These are phyloP conservation scores for Yamadazyma sp. DNA, from an alignment of 1,139 yeast genomes.

Conservation along the genomic window DNA sequence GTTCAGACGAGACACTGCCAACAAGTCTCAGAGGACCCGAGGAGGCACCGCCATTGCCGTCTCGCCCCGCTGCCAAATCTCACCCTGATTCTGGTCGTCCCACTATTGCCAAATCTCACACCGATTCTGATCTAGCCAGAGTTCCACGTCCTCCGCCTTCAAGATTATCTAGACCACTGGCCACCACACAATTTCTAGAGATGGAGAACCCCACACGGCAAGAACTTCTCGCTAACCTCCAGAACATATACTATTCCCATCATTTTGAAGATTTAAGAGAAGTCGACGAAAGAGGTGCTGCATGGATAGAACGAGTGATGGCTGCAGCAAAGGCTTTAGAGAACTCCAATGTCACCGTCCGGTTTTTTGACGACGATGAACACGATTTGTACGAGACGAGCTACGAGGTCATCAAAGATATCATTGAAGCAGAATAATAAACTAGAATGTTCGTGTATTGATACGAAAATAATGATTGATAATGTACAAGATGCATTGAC, in stretches of 20 bases:
- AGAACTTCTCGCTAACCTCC: constrained; percentile 20
- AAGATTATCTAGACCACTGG: constrained; percentile 15
- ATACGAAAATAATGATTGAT: not conserved
- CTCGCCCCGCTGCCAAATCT: constrained; percentile 5
- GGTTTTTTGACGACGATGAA: constrained; percentile 40
- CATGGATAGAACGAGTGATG: constrained; percentile 48
- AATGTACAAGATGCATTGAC: constrained; percentile 3
- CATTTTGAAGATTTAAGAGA: constrained; percentile 37
- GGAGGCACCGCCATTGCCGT: constrained; percentile 4
- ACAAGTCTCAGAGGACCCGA: too few species aligned
- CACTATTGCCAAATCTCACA: constrained; percentile 8
- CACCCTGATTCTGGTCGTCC: constrained; percentile 11
- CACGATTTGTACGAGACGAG: constrained; percentile 27
- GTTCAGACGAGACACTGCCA: constrained; percentile 1
- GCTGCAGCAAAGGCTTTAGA: constrained; percentile 38
- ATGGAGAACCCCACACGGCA: constrained; percentile 14
- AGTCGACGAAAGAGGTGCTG: constrained; percentile 46
- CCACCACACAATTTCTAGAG: constrained; percentile 4
- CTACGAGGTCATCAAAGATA: constrained; percentile 11
- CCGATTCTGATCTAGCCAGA: constrained; percentile 9
- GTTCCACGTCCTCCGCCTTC: constrained; percentile 19
- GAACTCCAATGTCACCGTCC: constrained; percentile 34
- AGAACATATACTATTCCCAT: constrained; percentile 26
- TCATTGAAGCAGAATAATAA: too few species aligned
- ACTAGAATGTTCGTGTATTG: not conserved